Evolutionary conservation across 1,284 basidiomycete genomes (phyloP).

Genomic region (Austroboletus olivaceoglutinosus): DNA sequence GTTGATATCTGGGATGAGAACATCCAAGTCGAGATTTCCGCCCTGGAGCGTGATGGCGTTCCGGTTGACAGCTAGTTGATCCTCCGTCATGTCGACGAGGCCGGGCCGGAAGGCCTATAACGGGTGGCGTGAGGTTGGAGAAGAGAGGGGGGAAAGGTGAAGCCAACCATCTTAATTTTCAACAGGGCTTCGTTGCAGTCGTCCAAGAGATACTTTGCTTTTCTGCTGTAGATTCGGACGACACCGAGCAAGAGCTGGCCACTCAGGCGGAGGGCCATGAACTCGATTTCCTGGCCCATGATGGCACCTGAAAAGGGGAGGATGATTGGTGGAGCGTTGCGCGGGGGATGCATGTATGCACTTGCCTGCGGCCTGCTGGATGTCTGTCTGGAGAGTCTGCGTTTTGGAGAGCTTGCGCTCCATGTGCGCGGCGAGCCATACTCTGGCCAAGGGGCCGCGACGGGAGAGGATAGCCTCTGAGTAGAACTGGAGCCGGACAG

Average conservation of each 20-base stretch:
- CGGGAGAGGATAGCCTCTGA: conserved; percentile 92
- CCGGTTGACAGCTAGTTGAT: conserved; percentile 84
- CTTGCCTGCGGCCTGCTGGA: conserved; percentile 89
- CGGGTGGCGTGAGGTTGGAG: conserved; percentile 3
- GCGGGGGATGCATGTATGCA: neutral
- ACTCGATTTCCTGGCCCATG: conserved; percentile 82
- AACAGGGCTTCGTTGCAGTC: conserved; percentile 96
- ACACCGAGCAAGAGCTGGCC: conserved; percentile 96
- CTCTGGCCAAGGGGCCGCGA: conserved; percentile 90
- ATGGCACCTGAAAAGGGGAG: conserved; percentile 64
- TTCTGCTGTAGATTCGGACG: conserved; percentile 95
- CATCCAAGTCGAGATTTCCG: conserved; percentile 70
- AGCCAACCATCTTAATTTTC: conserved; percentile 89
- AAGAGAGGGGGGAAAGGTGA: neutral
- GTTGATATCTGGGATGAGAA: conserved; percentile 79
- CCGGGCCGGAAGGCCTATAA: conserved; percentile 87
- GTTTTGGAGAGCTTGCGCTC: conserved; percentile 96
- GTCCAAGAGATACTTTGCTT: conserved; percentile 95
- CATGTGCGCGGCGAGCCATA: conserved; percentile 99
- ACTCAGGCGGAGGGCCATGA: conserved; percentile 91
- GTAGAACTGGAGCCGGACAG: conserved; percentile 62
- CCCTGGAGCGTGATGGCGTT: conserved; percentile 85
- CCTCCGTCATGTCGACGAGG: conserved; percentile 91
- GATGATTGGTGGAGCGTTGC: neutral
- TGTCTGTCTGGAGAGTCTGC: conserved; percentile 91